A percentile compares a stretch with the other conserved stretches of the same genome.
phyloP scores from a whole-genome alignment of 306 rosid species.

The Quercus parvula region DNA sequence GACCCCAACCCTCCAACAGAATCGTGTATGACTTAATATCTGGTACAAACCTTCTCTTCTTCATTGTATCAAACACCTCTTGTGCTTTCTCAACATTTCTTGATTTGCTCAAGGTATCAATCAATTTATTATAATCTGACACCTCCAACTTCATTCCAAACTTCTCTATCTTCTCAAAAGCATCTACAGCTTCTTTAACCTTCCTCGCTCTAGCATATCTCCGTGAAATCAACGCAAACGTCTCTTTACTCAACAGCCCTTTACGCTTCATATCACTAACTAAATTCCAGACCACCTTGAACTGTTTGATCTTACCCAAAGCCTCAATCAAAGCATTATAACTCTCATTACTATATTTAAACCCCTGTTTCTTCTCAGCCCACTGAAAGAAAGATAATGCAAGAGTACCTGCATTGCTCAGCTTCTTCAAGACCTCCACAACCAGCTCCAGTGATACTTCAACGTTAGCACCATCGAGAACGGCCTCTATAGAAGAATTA shows the following conservation, averaged over 20 bases:
- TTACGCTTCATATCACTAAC: constrained; percentile 63
- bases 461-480: constrained; percentile 31
- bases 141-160: constrained; percentile 55
- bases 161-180: constrained; percentile 68
- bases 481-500: constrained; percentile 24
- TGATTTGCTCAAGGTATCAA: constrained; percentile 68
- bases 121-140: constrained; percentile 61
- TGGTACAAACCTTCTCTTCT: constrained; percentile 46
- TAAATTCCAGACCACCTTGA: constrained; percentile 68
- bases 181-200: constrained; percentile 50
- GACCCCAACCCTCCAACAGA: constrained; percentile 88
- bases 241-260: constrained; percentile 50
- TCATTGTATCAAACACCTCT: constrained; percentile 78
- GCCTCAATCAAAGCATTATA: constrained; percentile 72
- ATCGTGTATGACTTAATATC: constrained; percentile 73
- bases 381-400: constrained; percentile 80
- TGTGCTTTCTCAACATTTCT: constrained; percentile 61
- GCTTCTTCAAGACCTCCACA: constrained; percentile 58
- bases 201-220: constrained; percentile 65
- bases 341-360: constrained; percentile 45
- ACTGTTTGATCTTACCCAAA: constrained; percentile 79
- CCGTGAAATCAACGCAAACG: constrained; percentile 59
- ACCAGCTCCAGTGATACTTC: constrained; percentile 48
- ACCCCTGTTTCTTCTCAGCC: constrained; percentile 70
- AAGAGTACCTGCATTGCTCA: constrained; percentile 69